These are phyloP conservation scores for Boletellus dicymbophilus DNA, from an alignment of 1,284 basidiomycete species.

Conservation along the genomic window DNA sequence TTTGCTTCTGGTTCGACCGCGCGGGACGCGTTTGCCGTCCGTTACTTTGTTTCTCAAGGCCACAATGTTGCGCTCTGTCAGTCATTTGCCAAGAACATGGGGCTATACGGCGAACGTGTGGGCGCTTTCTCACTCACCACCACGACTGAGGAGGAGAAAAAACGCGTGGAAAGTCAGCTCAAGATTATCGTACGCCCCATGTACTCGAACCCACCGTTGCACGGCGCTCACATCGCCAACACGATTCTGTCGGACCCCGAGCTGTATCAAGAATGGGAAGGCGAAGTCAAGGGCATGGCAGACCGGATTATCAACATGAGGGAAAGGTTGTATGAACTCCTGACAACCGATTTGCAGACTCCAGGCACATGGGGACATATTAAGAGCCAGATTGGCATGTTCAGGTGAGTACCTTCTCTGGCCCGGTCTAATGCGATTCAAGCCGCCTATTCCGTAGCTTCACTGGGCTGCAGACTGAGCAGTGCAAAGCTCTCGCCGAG, in stretches of 20 bases:
- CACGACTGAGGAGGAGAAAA: constrained; percentile 78
- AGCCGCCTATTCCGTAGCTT: constrained; percentile 52
- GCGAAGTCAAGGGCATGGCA: constrained; percentile 94
- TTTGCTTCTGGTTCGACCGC: constrained; percentile 90
- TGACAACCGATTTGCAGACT: constrained; percentile 83
- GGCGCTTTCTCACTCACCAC: constrained; percentile 92
- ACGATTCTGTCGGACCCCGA: constrained; percentile 78
- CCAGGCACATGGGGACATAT: constrained; percentile 97
- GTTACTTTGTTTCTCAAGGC: constrained; percentile 90
- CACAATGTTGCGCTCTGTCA: constrained; percentile 89
- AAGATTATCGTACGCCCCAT: constrained; percentile 97
- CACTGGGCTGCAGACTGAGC: constrained; percentile 82
- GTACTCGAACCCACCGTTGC: constrained; percentile 98
- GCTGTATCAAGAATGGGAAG: constrained; percentile 88
- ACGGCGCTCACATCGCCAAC: constrained; percentile 91
- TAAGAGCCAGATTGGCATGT: constrained; percentile 96
- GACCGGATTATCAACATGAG: constrained; percentile 97
- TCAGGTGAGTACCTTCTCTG: constrained; percentile 54
- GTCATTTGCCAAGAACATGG: constrained; percentile 99
- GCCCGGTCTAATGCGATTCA: not conserved
- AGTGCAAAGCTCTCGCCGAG: constrained; percentile 87
- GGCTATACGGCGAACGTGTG: constrained; percentile 96
- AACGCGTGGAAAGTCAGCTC: constrained; percentile 89
- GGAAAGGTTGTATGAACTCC: constrained; percentile 76
- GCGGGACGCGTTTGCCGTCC: constrained; percentile 92